A percentile compares a stretch with the other conserved stretches of the same genome.
Conservation (phyloP, 768 basidiomycete species). For the Leccinum barrowsii region DNA sequence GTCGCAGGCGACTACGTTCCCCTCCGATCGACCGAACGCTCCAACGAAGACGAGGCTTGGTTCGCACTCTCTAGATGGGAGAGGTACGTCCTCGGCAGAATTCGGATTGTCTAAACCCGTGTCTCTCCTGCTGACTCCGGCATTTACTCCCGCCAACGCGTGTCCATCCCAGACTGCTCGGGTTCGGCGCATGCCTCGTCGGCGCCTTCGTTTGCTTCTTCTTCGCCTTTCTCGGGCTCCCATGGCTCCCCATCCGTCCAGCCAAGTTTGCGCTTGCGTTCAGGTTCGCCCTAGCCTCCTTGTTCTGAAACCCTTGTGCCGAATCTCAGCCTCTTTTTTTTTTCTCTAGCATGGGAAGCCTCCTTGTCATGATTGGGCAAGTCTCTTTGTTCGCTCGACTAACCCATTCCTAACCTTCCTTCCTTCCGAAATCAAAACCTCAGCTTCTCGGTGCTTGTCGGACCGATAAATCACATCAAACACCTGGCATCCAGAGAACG, state of each 20-base stretch:
- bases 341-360: conserved; percentile 66
- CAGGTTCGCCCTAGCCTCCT: conserved; percentile 41
- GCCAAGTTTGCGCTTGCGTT: conserved; percentile 90
- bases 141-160: neutral
- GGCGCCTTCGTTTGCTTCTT: conserved; percentile 94
- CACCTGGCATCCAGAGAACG: conserved; percentile 82
- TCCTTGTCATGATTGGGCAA: conserved; percentile 95
- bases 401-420: neutral
- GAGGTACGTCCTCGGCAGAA: conserved; percentile 43
- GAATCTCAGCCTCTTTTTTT: neutral
- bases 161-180: conserved; percentile 59
- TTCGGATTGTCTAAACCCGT: neutral
- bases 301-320: neutral
- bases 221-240: conserved; percentile 80
- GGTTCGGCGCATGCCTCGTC: conserved; percentile 84
- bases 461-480: conserved; percentile 89
- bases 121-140: neutral
- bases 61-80: conserved; percentile 94
- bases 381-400: conserved; percentile 19
- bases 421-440: neutral
- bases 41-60: conserved; percentile 95
- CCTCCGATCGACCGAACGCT: conserved; percentile 71
- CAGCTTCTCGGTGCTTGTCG: conserved; percentile 82
- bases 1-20: conserved; percentile 89
- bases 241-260: conserved; percentile 67